Evolutionary conservation across 768 basidiomycete species (phyloP).

Genomic region (Amanita pallidorosea): DNA sequence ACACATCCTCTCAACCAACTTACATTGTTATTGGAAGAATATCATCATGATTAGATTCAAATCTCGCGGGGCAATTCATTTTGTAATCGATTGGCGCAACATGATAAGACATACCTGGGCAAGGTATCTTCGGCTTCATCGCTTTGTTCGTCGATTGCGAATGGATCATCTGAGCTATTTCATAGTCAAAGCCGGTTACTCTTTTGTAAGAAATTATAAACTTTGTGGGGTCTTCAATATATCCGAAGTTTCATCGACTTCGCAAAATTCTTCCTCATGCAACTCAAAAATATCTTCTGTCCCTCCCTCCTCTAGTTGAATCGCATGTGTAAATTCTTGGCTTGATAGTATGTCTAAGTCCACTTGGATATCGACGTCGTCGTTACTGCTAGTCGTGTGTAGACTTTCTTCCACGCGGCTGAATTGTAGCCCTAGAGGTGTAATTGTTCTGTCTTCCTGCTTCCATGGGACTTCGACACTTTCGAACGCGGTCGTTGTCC

Average conservation of each 20-base stretch:
- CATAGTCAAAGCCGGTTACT: background rate
- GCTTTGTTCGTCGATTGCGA: background rate
- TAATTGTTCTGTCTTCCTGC: conserved; percentile 45
- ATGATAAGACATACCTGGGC: background rate
- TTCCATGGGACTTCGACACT: conserved; percentile 87
- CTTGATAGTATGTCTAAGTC: conserved; percentile 48
- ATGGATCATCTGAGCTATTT: conserved; percentile 1
- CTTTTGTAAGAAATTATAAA: background rate
- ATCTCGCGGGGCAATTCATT: background rate
- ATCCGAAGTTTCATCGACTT: background rate
- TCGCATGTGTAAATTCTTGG: conserved; percentile 30
- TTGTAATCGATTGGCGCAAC: no score
- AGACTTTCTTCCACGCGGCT: background rate
- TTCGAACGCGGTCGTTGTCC: conserved; percentile 84
- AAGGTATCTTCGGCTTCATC: background rate
- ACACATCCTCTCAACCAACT: background rate
- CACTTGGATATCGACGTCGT: conserved; percentile 16
- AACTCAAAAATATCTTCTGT: conserved; percentile 5
- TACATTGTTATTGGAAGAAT: background rate
- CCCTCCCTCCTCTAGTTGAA: conserved; percentile 15
- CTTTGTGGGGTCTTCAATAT: background rate
- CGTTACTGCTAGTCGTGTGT: conserved; percentile 5
- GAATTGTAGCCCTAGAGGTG: conserved; percentile 19
- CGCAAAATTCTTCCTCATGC: conserved; percentile 9
- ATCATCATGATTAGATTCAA: background rate